A percentile compares a stretch with the other conserved stretches of the same genome.
Evolutionary conservation across 352 stramenopile genomes (phyloP).

Genomic region (Globisporangium rhizosaccharum): DNA sequence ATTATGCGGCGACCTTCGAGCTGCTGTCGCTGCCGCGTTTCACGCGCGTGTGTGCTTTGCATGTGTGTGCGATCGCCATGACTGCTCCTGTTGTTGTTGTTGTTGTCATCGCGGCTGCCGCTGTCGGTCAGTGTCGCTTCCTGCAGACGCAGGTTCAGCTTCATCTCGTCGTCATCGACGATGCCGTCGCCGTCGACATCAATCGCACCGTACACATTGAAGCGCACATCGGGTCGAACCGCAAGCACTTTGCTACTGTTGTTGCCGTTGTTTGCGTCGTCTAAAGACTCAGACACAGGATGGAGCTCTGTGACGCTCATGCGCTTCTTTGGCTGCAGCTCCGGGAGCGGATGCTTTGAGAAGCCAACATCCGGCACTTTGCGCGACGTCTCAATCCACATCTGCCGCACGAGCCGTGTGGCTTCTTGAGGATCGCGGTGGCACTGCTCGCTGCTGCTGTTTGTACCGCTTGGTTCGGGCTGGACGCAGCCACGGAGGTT

Average conservation of each 20-base stretch:
- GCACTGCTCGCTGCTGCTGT: neutral
- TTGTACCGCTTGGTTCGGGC: neutral
- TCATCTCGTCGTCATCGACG: constrained; percentile 60
- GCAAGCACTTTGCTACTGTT: too few relatives aligned
- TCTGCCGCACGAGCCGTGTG: constrained; percentile 21
- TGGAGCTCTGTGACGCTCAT: constrained; percentile 16
- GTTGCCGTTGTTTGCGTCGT: neutral
- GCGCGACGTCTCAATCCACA: constrained; percentile 56
- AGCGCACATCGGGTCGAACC: constrained; percentile 14
- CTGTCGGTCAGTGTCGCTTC: constrained; percentile 21
- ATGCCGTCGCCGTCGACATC: constrained; percentile 59
- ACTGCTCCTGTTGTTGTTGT: neutral
- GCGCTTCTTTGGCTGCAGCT: constrained; percentile 39
- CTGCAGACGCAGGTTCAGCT: constrained; percentile 41
- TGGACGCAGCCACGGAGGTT: constrained; percentile 35
- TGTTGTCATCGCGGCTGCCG: neutral
- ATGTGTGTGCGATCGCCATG: neutral
- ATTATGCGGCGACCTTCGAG: constrained; percentile 48
- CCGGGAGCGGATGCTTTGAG: constrained; percentile 39
- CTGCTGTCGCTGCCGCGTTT: constrained; percentile 33
- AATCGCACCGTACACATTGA: constrained; percentile 48
- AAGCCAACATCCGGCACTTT: constrained; percentile 38
- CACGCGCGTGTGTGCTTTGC: constrained; percentile 4
- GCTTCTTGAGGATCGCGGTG: constrained; percentile 5
- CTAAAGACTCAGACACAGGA: neutral